phyloP scores from a whole-genome alignment of 352 stramenopile genomes.

The Halophytophthora polymorphica region DNA sequence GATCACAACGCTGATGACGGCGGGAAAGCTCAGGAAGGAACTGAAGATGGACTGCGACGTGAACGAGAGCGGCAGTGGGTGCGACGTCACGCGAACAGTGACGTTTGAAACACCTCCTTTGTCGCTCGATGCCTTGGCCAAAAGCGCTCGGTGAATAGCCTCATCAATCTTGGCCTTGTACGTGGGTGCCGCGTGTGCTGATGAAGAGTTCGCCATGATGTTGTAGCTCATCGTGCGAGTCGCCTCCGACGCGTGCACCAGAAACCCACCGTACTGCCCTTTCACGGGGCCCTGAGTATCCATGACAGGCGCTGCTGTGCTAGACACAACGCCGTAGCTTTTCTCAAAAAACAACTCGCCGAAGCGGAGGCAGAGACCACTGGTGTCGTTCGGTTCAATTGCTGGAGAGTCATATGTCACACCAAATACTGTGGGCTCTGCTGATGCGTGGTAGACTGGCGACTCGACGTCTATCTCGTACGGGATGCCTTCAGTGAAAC shows the following conservation, averaged over 20 bases:
- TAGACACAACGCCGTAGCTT: constrained; percentile 28
- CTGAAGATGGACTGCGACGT: constrained; percentile 55
- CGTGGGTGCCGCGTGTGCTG: constrained; percentile 35
- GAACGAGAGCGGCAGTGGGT: constrained; percentile 60
- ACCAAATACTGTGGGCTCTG: constrained; percentile 46
- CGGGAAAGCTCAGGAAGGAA: constrained; percentile 67
- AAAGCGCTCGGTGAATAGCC: constrained; percentile 50
- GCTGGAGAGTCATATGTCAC: constrained; percentile 36
- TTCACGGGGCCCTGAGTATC: constrained; percentile 13
- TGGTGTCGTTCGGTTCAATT: constrained; percentile 50
- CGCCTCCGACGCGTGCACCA: constrained; percentile 38
- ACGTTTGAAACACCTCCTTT: constrained; percentile 13
- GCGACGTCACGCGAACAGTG: constrained; percentile 39
- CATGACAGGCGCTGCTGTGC: constrained; percentile 4
- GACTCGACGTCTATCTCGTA: constrained; percentile 31
- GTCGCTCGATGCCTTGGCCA: constrained; percentile 12
- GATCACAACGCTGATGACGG: constrained; percentile 86
- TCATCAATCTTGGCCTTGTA: constrained; percentile 66
- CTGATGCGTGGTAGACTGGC: constrained; percentile 32
- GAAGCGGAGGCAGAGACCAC: constrained; percentile 53
- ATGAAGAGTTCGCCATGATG: constrained; percentile 54
- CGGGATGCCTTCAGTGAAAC: constrained; percentile 22
- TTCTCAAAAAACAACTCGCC: constrained; percentile 49
- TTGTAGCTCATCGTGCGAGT: constrained; percentile 57
- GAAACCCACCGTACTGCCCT: constrained; percentile 50